Base-by-base conservation (phyloP, 2,329 filamentous ascomycete species). In the Geosmithia flava region DNA sequence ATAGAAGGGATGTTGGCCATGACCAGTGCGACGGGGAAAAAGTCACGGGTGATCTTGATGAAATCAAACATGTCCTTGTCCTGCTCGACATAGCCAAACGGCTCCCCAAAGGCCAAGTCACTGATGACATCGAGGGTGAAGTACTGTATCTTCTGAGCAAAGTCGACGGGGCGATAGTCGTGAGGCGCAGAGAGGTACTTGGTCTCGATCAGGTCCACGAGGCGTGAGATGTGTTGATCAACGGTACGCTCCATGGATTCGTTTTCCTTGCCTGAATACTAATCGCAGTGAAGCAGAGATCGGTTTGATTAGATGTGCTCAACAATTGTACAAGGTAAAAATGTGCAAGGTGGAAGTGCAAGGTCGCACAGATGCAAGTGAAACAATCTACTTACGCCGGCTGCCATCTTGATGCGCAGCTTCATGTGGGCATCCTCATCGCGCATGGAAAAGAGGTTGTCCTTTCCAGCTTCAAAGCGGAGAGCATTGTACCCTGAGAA, bases 61-160 rank as follows among this genome's bases (percentile, higher is more conserved):
- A 74, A 76, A 46, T 66, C 66, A 53, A 69, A 71, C 0, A 70
- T 62, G 50, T 78, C 74, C 3, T 61, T 56, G 53, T 78, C 70
- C 5, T 62, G 54, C n/a, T 66, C 64, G 1, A 77, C 53, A 52
- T 70, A 72, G 13, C 74, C 73, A 51, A 77, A 75, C 0, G 67
- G 56, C 46, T 70, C 55, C 11, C 75, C 76, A 43, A 78, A 72
- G 0, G 71, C 71, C 4, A 80, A 56, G 42, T 69, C 67, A 33
- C 68, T 73, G 52, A 81, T 76, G 40, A 77, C 69, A 50, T 80
- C 77, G 4, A 80, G 60, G 0, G 74, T 75, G 48, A 79, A 71
- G 60, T 67, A 78, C 42, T 75, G 71, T 3, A 68, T 65, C 51
- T 74, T 73, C 65, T 69, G 47, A 73, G 67, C 69, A 39, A 78